Evolutionary conservation across 768 basidiomycete genomes (phyloP), one percentile per base, ranked within the genome.

Genomic region (Kwoniella botswanensis): DNA sequence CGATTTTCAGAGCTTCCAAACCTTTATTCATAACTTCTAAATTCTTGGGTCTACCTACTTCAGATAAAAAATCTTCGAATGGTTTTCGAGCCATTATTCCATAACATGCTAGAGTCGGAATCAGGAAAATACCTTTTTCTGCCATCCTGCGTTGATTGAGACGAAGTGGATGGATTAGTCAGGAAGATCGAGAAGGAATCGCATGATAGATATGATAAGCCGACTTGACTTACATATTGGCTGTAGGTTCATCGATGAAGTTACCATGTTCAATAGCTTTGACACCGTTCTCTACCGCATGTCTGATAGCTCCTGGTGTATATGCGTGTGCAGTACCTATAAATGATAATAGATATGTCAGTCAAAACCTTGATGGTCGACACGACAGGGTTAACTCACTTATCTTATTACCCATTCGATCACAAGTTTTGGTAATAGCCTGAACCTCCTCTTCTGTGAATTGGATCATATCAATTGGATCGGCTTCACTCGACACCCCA

Each of bases 231-330:
- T 15, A 80, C 85, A 62, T 84, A 44, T 83, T 75, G 0, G 86
- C 86, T 10, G 86, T 86, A 10, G 82, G 72, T 6, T 74, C 52
- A 60, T 85, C 85, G 15, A 86, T 80, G 15, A 87, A 77, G 72
- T 87, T 86, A 2, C 86, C 86, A 65, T 87, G 86, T 67, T 87
- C 86, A 55, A 87, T 86, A 5, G 85, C 86, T 12, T 68, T 71
- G 4, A 86, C 84, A 13, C 86, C 86, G 60, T 86, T 86, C n/a
- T 85, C 82, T 46, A 87, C 82, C 0, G 86, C 86, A 62, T 86
- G 86, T 2, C 82, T 76, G 70, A 87, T 85, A 1, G 86, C 83
- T 35, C 83, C 85, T 21, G 80, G 76, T 0, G 86, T 86, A 59
- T 76, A 81, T 22, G 71, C 75, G 71, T 85, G 74, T 26, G 86